Conservation (phyloP, 163 green algal species). For the Volvox carteri region DNA sequence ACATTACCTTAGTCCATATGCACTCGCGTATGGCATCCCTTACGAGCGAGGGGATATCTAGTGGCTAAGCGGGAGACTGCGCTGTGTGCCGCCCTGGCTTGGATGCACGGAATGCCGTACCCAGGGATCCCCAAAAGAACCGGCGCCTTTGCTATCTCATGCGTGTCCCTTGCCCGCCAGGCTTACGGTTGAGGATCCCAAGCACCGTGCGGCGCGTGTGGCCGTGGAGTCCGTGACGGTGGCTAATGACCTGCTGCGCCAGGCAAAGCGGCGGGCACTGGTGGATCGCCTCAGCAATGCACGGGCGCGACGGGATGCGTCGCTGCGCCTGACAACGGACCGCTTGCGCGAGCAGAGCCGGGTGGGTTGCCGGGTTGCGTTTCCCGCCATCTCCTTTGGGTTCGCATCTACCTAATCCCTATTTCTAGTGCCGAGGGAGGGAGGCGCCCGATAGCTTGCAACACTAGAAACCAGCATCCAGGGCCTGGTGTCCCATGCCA, state of each 20-base stretch:
- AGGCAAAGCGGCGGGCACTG: constrained; percentile 32
- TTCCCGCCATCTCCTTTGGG: no score
- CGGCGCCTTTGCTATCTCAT: no score
- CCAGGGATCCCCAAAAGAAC: no score
- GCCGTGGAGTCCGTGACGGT: constrained; percentile 3
- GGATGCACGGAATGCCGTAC: no score
- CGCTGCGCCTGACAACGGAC: constrained; percentile 25
- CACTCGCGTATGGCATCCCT: no score
- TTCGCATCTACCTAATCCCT: background rate
- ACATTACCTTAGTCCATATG: no score
- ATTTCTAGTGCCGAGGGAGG: background rate
- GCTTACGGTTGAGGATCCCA: constrained; percentile 31
- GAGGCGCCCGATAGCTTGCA: no score
- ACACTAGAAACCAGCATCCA: no score
- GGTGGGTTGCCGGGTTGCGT: background rate
- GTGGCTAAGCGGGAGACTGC: no score
- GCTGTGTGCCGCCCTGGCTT: no score
- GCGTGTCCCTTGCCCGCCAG: background rate
- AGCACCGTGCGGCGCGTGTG: constrained; percentile 10
- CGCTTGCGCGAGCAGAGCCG: constrained; percentile 11
- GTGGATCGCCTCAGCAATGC: constrained; percentile 39
- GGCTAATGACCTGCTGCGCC: constrained; percentile 13
- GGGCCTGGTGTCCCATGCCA: no score
- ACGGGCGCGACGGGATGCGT: constrained; percentile 14
- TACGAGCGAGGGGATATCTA: no score